A percentile compares a stretch with the other conserved stretches of the same genome.
These are phyloP conservation scores for Pyricularia sp. DNA, from an alignment of 2,329 filamentous ascomycete genomes.

Conservation along the genomic window DNA sequence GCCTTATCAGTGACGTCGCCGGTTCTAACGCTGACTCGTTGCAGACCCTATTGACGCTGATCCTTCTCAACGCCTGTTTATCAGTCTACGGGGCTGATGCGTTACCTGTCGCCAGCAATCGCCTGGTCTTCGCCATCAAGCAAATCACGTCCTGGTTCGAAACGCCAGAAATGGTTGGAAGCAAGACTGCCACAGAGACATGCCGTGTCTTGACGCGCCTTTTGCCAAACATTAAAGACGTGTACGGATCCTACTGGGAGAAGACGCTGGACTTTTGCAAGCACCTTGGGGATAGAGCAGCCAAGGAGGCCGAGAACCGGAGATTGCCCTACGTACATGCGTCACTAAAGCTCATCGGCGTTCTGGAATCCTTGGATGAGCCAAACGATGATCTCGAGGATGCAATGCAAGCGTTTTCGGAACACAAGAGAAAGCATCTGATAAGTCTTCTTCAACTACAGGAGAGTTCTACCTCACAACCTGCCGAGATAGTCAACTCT, in stretches of 20 bases:
- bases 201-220: slow-evolving; percentile 47
- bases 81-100: slow-evolving; percentile 37
- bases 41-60: slow-evolving; percentile 34
- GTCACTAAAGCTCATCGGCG: slow-evolving; percentile 56
- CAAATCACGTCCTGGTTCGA: slow-evolving; percentile 63
- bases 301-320: slow-evolving; percentile 27
- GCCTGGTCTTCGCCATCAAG: slow-evolving; percentile 71
- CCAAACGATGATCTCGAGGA: slow-evolving; percentile 80
- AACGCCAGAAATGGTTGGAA: slow-evolving; percentile 28
- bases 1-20: slow-evolving; percentile 47
- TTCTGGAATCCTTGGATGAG: slow-evolving; percentile 51
- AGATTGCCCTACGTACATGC: slow-evolving; percentile 53
- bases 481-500: slow-evolving; percentile 62
- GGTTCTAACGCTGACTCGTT: slow-evolving; percentile 27
- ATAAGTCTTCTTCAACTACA: slow-evolving; percentile 48
- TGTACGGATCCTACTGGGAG: slow-evolving; percentile 85
- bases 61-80: slow-evolving; percentile 40
- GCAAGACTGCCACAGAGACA: slow-evolving; percentile 33
- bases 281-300: slow-evolving; percentile 39
- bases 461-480: slow-evolving; percentile 39
- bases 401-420: slow-evolving; percentile 48
- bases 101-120: slow-evolving; percentile 48
- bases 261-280: slow-evolving; percentile 46
- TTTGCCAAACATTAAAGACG: slow-evolving; percentile 60
- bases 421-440: slow-evolving; percentile 41